Base-by-base conservation (phyloP, 2,329 filamentous ascomycete genomes). In the Coleophoma cylindrospora region DNA sequence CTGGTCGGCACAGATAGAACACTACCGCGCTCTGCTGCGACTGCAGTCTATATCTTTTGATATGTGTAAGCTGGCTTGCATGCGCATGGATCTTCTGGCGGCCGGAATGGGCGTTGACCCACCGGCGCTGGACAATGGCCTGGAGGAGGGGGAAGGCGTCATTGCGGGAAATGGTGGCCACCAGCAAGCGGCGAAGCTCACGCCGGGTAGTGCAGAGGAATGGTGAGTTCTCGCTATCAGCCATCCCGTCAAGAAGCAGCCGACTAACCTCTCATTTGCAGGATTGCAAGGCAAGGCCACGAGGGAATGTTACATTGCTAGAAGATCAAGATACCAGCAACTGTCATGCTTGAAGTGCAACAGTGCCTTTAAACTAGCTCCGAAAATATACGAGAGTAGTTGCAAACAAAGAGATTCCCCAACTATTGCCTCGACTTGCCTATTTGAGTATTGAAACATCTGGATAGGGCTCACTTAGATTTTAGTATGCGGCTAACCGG, bases 1-100 rank as follows among this genome's bases (percentile, higher is more conserved):
- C 50, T 61, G 58, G 57, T 58, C 56, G 17, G 14, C 34, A n/a
- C 57, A 54, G 12, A 59, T 60, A 21, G 49, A 56, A 6, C 58
- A 56, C 43, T 61, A 59, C 40, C 55, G 59, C 10, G 52, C 51
- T 3, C 47, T 61, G 0, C 49, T 61, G 2, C 47, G 51, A 0
- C 34, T 57, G 4, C 57, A 58, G 19, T 43, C 34, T 15, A 43
- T 55, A 15, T 43, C 38, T 3, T 59, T 56, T 37, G 57, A 58
- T 41, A 57, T 59, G 52, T 55, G 55, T 36, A 56, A 53, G 43
- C 41, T 60, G 38, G 58, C 58, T n/a, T 52, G 53, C 40, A 45
- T 49, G 36, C 49, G 59, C 34, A 55, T 61, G 53, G 55, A 59
- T 51, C 43, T 59, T 14, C 40, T 61, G 19, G 59, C 58, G 19